Conservation (phyloP, 164 flowering plant species). For the Amborella trichopoda region DNA sequence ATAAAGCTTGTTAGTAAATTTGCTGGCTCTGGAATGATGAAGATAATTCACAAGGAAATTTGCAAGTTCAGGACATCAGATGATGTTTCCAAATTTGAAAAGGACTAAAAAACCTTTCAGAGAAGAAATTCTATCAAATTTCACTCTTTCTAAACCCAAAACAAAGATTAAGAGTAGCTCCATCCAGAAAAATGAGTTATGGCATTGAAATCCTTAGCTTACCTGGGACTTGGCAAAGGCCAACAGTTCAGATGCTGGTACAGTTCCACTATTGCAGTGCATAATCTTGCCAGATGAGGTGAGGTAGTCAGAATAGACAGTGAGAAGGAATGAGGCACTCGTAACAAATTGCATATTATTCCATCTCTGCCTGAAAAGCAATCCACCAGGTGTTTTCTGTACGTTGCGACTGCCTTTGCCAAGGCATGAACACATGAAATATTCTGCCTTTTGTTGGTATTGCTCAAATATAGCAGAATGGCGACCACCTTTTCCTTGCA, state of each 20-base stretch:
- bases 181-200: no score
- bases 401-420: slow-evolving; percentile 63
- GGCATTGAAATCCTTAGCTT: background rate
- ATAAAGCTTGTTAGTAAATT: no score
- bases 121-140: no score
- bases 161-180: no score
- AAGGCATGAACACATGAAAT: slow-evolving; percentile 73
- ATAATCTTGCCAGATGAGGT: slow-evolving; percentile 38
- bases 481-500: slow-evolving; percentile 67
- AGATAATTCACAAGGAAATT: no score
- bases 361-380: slow-evolving; percentile 80
- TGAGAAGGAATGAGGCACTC: slow-evolving; percentile 61
- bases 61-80: no score
- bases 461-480: slow-evolving; percentile 36
- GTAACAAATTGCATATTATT: slow-evolving; percentile 95
- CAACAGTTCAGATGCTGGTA: slow-evolving; percentile 46
- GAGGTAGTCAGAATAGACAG: slow-evolving; percentile 81
- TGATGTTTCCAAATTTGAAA: no score
- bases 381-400: slow-evolving; percentile 85
- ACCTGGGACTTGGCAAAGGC: slow-evolving; percentile 80
- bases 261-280: slow-evolving; percentile 42
- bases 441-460: slow-evolving; percentile 72
- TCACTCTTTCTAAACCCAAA: no score
- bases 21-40: no score
- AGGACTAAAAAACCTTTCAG: no score